These are phyloP conservation scores for Coemansia sp. DNA, from an alignment of 192 early-diverging fungal genomes.

Conservation along the genomic window DNA sequence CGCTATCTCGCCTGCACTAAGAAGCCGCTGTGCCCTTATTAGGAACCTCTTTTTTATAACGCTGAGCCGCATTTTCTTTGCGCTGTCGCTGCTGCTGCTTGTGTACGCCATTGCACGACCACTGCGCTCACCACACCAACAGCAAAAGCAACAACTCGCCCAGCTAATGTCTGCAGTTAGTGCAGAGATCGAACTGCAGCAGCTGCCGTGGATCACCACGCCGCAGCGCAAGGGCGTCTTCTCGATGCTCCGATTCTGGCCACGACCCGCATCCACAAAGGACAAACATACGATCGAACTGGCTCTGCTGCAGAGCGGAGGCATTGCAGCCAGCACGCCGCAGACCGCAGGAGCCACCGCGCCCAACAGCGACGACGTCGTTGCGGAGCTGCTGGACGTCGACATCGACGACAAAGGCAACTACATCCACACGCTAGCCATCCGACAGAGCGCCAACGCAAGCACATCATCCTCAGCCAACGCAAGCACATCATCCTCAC, in stretches of 20 bases:
- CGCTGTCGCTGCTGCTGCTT: slow-evolving; percentile 5
- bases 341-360: neutral
- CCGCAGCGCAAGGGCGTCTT: neutral
- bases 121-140: neutral
- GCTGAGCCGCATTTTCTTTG: neutral
- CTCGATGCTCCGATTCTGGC: slow-evolving; percentile 27
- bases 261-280: slow-evolving; percentile 15
- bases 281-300: slow-evolving; percentile 26
- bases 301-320: slow-evolving; percentile 33
- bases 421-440: slow-evolving; percentile 55
- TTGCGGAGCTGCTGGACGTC: slow-evolving; percentile 40
- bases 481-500: neutral
- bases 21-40: neutral
- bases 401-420: slow-evolving; percentile 41
- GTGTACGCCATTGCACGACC: neutral
- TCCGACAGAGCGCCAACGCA: slow-evolving; percentile 11
- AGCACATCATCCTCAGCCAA: neutral
- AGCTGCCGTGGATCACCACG: slow-evolving; percentile 17
- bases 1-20: no score
- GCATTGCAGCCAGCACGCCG: slow-evolving; percentile 17
- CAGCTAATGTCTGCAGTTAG: neutral
- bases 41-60: neutral
- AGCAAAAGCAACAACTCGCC: neutral
- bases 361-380: slow-evolving; percentile 4
- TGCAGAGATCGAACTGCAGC: neutral